Evolutionary conservation across 495 filamentous ascomycete species (phyloP), one percentile per base, ranked within the genome.

Genomic region (Talaromyces proteolyticus): DNA sequence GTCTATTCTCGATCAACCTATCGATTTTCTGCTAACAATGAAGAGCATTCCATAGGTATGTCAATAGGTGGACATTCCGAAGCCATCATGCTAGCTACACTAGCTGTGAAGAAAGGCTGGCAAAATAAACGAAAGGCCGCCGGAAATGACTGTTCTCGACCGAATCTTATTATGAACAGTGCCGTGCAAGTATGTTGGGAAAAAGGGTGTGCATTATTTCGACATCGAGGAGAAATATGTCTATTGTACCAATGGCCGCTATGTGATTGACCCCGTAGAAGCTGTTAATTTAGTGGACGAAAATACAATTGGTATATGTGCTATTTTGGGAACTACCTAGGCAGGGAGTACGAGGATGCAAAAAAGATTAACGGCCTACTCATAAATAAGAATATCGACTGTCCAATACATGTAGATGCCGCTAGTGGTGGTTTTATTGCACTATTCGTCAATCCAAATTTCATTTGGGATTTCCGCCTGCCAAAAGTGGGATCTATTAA

Each of bases 181-280:
- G 89, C 91, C 23, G 91, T 95, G 1, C 91, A 96, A 70, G 91
- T 95, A 18, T 94, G 89, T 77, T 95, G 90, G 90, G 90, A 95
- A 72, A 95, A n/a, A 95, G 68, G 91, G 91, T 0, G 85, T 88
- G n/a, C 78, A 90, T 22, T 96, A 96, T 72, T 94, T 96, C 56
- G 91, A 96, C 53, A 76, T 94, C 40, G 90, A 95, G 61, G 90
- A 95, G 74, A 85, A 84, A 63, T 87, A 88, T 50, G 87, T 91
- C 45, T 93, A 85, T 69, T 95, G 90, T 69, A 89, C 86, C 2
- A 69, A 78, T n/a, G 78, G 85, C 5, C 84, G 91, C 52, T 95
- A 80, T 58, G 87, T 93, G 26, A 91, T 96, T 59, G 91, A 96
- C 65, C 91, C 91, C 7, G 69, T 82, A 57, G 70, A 91, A 70